Evolutionary conservation across 306 rosid species (phyloP).

Genomic region (Trifolium pratense): DNA sequence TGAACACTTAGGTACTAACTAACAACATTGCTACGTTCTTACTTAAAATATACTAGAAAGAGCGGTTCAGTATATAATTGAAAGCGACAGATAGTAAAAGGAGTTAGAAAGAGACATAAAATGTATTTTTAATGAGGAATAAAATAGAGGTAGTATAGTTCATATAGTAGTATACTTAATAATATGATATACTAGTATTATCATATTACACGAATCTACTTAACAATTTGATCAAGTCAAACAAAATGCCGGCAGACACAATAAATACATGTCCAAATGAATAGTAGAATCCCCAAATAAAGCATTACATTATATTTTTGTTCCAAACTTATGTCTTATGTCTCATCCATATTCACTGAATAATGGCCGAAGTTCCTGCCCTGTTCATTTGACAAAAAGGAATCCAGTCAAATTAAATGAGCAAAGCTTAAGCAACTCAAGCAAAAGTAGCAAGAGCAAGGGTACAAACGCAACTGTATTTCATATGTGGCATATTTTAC

Average conservation of each 20-base stretch:
- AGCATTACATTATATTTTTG: neutral
- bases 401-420: neutral
- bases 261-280: conserved; percentile 7
- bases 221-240: neutral
- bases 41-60: too few species aligned
- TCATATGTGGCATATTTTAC: neutral
- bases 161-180: too few species aligned
- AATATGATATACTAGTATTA: too few species aligned
- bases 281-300: neutral
- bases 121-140: neutral
- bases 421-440: neutral
- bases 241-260: neutral
- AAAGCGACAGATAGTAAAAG: neutral
- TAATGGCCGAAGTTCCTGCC: conserved; percentile 78
- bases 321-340: conserved; percentile 22
- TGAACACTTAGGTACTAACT: too few species aligned
- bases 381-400: conserved; percentile 49
- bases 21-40: too few species aligned
- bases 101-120: neutral
- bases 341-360: conserved; percentile 59
- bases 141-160: neutral
- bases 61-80: neutral
- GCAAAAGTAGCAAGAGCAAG: neutral
- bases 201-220: neutral
- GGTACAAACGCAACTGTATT: neutral